Conservation (phyloP, 2,329 filamentous ascomycete species). For the Thelonectria discophora region DNA sequence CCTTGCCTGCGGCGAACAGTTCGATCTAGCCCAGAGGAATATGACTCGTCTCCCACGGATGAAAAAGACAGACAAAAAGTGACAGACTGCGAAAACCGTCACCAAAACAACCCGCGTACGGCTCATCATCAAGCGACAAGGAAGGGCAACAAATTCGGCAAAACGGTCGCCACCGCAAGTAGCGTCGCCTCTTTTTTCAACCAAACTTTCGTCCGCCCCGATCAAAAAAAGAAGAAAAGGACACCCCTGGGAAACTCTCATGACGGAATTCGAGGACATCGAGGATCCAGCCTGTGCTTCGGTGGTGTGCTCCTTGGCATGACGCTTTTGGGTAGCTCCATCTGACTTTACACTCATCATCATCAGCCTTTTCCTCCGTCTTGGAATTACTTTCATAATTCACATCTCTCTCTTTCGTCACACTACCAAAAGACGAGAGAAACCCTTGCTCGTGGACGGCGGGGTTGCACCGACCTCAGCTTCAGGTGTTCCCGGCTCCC, state of each 20-base stretch:
- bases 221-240: neutral
- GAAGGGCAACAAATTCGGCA: slow-evolving; percentile 12
- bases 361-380: neutral
- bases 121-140: neutral
- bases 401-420: too few species aligned
- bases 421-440: too few species aligned
- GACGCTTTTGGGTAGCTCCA: slow-evolving; percentile 5
- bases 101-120: slow-evolving; percentile 9
- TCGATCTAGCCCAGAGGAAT: slow-evolving; percentile 19
- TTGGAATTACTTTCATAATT: neutral
- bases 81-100: slow-evolving; percentile 4
- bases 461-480: slow-evolving; percentile 44
- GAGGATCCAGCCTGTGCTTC: slow-evolving; percentile 15
- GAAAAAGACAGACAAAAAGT: neutral
- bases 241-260: slow-evolving; percentile 2
- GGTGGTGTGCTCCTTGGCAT: slow-evolving; percentile 38
- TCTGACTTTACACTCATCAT: too few species aligned
- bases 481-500: slow-evolving; percentile 37
- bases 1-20: slow-evolving; percentile 1
- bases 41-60: slow-evolving; percentile 9
- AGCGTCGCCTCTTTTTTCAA: slow-evolving; percentile 32
- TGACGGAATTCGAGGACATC: neutral
- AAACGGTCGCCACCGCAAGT: slow-evolving; percentile 40
- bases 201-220: slow-evolving; percentile 33
- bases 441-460: slow-evolving; percentile 23